phyloP scores from a whole-genome alignment of 352 stramenopile genomes.

The Phytophthora colocasiae region DNA sequence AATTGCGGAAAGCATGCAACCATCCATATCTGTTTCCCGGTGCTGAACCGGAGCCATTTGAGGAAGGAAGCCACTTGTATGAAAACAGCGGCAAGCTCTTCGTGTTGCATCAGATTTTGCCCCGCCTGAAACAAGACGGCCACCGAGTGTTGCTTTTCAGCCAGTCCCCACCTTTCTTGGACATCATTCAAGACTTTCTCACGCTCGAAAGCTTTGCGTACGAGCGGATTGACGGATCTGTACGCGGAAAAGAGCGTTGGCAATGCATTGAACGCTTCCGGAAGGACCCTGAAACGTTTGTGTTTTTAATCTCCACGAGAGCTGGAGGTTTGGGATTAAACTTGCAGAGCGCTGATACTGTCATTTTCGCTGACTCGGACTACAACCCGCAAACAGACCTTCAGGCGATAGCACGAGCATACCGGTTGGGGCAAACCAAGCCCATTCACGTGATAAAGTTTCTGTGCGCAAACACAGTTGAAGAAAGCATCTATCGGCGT shows the following conservation, averaged over 20 bases:
- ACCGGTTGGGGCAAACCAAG: conserved; percentile 77
- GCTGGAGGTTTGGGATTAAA: conserved; percentile 77
- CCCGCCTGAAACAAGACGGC: conserved; percentile 77
- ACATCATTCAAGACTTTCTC: conserved; percentile 85
- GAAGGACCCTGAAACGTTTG: conserved; percentile 90
- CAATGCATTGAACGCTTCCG: conserved; percentile 84
- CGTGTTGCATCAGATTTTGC: conserved; percentile 86
- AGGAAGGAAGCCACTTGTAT: conserved; percentile 74
- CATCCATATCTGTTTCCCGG: conserved; percentile 94
- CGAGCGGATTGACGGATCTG: conserved; percentile 79
- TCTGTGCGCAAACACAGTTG: conserved; percentile 73
- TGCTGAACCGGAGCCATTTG: conserved; percentile 77
- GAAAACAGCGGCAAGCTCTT: conserved; percentile 85
- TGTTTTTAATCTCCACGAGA: conserved; percentile 83
- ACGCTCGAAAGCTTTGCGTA: conserved; percentile 80
- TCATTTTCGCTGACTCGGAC: conserved; percentile 84
- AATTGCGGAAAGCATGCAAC: conserved; percentile 87
- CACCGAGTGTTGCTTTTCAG: conserved; percentile 90
- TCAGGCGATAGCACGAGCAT: conserved; percentile 74
- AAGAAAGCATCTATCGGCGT: conserved; percentile 83
- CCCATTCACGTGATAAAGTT: conserved; percentile 86
- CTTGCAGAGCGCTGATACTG: conserved; percentile 81
- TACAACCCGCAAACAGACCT: conserved; percentile 83
- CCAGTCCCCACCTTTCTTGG: conserved; percentile 74
- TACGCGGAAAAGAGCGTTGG: conserved; percentile 81